Base-by-base conservation (phyloP, 1,284 basidiomycete genomes). In the Tremellales sp. region DNA sequence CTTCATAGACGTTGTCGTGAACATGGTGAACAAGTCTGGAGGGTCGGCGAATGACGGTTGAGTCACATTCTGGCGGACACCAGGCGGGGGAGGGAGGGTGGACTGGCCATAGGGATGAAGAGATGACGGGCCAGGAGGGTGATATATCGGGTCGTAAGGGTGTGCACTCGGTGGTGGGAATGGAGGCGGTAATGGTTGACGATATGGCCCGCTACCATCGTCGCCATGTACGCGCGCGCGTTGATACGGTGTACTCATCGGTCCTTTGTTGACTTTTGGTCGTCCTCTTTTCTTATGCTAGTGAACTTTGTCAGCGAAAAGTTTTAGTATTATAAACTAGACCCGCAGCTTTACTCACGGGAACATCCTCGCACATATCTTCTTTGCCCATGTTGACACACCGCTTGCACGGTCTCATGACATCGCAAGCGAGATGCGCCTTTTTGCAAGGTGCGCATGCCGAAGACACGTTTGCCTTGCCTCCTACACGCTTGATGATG, bases 281-380 rank as follows among this genome's bases (percentile, higher is more conserved):
- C 70, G 49, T 3, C 70, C 70, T 15, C 70, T 58, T 48, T 73
- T 73, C 54, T 71, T 71, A 50, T 70, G 69, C 70, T 73, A 41
- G 1, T n/a, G n/a, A n/a, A n/a, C n/a, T n/a, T 15, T n/a, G 17
- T 35, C 33, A 41, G 40, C 17, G 21, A 42, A n/a, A n/a, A n/a
- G n/a, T n/a, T n/a, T n/a, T n/a, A n/a, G n/a, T n/a, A n/a, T n/a
- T n/a, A n/a, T n/a, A n/a, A n/a, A n/a, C n/a, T n/a, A n/a, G n/a
- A n/a, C n/a, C n/a, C n/a, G n/a, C n/a, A 36, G 3, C 21, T 5
- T 7, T 3, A 66, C 72, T 61, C 45, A 74, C 72, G 2, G 70
- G 67, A 3, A 72, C 65, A 54, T 74, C 72, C 46, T 67, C 64
- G 43, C 72, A 74, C 31, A 60, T 54, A 40, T 68, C 65, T 45